Evolutionary conservation across 345 rosid genomes (phyloP).

Genomic region (Camelina hispida): DNA sequence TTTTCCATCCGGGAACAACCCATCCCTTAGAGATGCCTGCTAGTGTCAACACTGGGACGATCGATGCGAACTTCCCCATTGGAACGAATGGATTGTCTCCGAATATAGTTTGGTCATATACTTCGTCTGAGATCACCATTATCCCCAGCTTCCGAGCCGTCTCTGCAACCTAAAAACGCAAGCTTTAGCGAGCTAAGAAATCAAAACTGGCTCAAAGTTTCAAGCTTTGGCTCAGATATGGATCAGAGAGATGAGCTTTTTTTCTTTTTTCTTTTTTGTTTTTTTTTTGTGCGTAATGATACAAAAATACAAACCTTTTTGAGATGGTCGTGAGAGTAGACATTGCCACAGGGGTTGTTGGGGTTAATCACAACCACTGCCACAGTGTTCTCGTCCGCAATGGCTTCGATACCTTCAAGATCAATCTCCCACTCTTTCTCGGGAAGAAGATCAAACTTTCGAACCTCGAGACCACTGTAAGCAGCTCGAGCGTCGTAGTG

Average conservation of each 20-base stretch:
- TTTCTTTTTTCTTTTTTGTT: too few relatives aligned
- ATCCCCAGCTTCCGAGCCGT: slow-evolving; percentile 63
- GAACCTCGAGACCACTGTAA: slow-evolving; percentile 48
- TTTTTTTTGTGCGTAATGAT: not conserved
- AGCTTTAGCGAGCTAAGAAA: not conserved
- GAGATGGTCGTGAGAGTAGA: slow-evolving; percentile 54
- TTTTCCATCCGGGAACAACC: slow-evolving; percentile 71
- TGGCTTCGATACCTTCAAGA: slow-evolving; percentile 54
- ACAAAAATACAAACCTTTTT: slow-evolving; percentile 41
- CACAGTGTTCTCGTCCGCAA: slow-evolving; percentile 65
- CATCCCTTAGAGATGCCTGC: slow-evolving; percentile 74
- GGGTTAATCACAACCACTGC: slow-evolving; percentile 63
- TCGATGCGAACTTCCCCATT: slow-evolving; percentile 60
- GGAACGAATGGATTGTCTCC: slow-evolving; percentile 60
- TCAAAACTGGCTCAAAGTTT: slow-evolving; percentile 9
- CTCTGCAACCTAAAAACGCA: slow-evolving; percentile 48
- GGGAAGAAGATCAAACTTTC: slow-evolving; percentile 65
- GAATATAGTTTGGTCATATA: slow-evolving; percentile 53
- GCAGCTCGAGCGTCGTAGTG: slow-evolving; percentile 50
- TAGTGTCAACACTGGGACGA: slow-evolving; percentile 58
- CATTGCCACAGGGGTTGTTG: slow-evolving; percentile 52
- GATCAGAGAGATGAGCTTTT: not conserved
- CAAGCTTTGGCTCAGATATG: slow-evolving; percentile 1
- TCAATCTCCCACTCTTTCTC: slow-evolving; percentile 67
- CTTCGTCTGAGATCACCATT: slow-evolving; percentile 71